Evolutionary conservation across 2,329 filamentous ascomycete genomes (phyloP), one percentile per base, ranked within the genome.

Genomic region (Keithomyces neogunnii): DNA sequence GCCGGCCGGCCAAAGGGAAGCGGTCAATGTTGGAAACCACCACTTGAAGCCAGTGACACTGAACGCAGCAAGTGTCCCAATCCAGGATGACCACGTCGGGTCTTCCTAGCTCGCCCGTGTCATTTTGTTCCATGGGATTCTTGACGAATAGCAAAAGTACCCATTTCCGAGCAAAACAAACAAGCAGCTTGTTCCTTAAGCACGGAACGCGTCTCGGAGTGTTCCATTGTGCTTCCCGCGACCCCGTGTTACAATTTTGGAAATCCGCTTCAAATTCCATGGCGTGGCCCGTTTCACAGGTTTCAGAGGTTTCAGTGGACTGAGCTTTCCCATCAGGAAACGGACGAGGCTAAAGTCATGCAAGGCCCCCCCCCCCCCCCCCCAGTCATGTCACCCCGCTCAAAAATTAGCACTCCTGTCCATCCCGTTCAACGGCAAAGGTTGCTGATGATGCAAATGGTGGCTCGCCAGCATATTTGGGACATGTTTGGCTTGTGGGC

Each of bases 211-310:
- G 10, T 30, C 26, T 44, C 40, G 30, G 10, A 44, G 30, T 44
- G 26, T 30, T 44, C 40, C 28, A 44, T 44, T 26, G 26, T 26
- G 13, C 28, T 33, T 43, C 49, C 28, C 6, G 35, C 13, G 5
- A 11, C 31, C 52, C 46, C 53, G 30, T 39, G 47, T 43, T 43
- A 38, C 45, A 31, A 33, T 29, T 40, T 35, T n/a, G 35, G 30
- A 44, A 43, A 44, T 31, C 13, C 26, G 6, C 11, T 49, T n/a
- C 30, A 45, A 43, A 35, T 30, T 42, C 33, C 31, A 45, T 49
- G 48, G 48, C 48, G 36, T 49, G 48, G 48, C 48, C 48, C 39
- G 48, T 49, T 49, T 49, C 48, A 45, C 39, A 49, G 48, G 40
- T 26, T 39, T 19, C 10, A 44, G n/a, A 11, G 36, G 7, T 28